Evolutionary conservation across 176 grass and related monocot genomes (phyloP), one percentile per base, ranked within the genome.

Genomic region (Oryza officinalis): DNA sequence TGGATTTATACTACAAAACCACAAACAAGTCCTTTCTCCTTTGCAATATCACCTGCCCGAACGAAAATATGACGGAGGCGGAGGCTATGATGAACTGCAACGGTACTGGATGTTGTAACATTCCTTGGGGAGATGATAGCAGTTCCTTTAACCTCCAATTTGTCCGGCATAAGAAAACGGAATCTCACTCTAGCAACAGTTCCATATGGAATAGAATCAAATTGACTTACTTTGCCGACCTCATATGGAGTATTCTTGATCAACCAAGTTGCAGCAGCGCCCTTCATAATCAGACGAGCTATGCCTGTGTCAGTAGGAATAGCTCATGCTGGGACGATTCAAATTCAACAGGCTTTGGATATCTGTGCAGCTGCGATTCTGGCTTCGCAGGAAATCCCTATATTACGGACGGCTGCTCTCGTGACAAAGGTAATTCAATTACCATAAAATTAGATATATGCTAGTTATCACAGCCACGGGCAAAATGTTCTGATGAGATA

Each of bases 251-350:
- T 8, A 59, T 59, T 8, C 6, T 59, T 2, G 52, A 59, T 59
- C 52, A n/a, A 59, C 1, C 6, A 59, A 59, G 52, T 2, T 22
- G 52, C 52, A 8, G 6, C 0, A 59, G 15, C 20, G 2, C 20
- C 52, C 6, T 59, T 6, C 0, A n/a, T 18, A 54, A 54, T 2
- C 5, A 0, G 27, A 15, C 0, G 6, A 65, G 6, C 63, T 80
- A 80, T 46, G 77, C 61, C 11, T 80, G 61, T 14, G 20, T 68
- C 60, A 80, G 77, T n/a, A 14, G 6, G 1, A 28, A 80, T 20
- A 80, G 61, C 47, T 22, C 9, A 22, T 80, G 77, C 61, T 1
- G 20, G 11, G 13, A n/a, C n/a, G n/a, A 33, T 0, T 35, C 33
- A 35, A 35, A 8, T 31, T 13, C 27, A 41, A 10, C 38, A 44